Base-by-base conservation (phyloP, 495 filamentous ascomycete genomes). In the Aspergillus egyptiacus region DNA sequence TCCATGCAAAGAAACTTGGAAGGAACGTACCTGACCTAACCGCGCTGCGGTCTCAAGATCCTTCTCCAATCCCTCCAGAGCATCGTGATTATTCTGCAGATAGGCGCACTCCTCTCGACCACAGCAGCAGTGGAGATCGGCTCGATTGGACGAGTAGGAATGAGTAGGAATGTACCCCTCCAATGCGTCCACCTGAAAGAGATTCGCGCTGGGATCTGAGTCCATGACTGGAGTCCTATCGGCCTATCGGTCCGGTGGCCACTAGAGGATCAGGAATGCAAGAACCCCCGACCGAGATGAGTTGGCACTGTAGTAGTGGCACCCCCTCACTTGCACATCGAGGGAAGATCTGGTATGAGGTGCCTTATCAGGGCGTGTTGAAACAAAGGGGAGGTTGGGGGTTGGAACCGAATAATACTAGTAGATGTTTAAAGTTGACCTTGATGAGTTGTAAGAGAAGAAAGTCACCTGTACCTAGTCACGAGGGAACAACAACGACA, bases 41-140 rank as follows among this genome's bases (percentile, higher is more conserved):
- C 83, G 75, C 27, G 89, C 91, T 10, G 91, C 91, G 20, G 80
- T 86, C 48, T 80, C 79, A 11, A 96, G 85, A 69, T 96, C 87
- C 55, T 82, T 83, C 67, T 98, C 91, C 52, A 96, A 70, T 43
- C 82, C 84, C 58, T 84, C 78, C 17, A 96, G 74, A 32, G 88
- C 81, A n/a, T 74, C 71, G 66, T 83, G 80, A 63, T 87, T 94
- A 59, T 89, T 80, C 65, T 78, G 81, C 46, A 91, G 75, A 62
- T 85, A 87, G 53, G 84, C 80, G 61, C 91, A 97, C 52, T 88
- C 84, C 35, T 74, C 63, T 33, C 78, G 81, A 32, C 89, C 91
- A 71, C 91, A 97, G 67, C 91, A 97, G 69, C 91, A 97, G 51
- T 63, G 63, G 46, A 74, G 62, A 19, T 61, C 55, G 20, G 61